Base-by-base conservation (phyloP, 2,329 filamentous ascomycete species). In the Colletotrichum salicis region DNA sequence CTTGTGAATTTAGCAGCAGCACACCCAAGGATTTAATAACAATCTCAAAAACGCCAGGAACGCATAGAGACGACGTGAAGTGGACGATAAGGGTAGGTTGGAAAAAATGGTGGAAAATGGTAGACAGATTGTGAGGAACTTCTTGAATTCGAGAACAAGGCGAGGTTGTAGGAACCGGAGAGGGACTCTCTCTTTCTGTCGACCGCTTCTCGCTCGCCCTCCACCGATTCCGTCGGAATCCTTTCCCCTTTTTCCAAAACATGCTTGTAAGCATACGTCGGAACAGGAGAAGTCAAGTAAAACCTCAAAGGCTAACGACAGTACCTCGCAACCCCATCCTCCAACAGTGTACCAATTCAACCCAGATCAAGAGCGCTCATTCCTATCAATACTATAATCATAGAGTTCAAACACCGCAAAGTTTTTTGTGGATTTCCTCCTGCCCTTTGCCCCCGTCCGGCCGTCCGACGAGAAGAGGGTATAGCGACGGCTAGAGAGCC, bases 101-200 rank as follows among this genome's bases (percentile, higher is more conserved):
- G 41, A 48, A 48, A 48, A 48, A 19, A 35, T n/a, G 29, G n/a
- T 22, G 22, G 29, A 51, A 35, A 5, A 24, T 48, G 12, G 24
- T 24, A 24, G 45, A 62, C 41, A 37, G 48, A 33, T 19, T 59
- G 65, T 35, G 67, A 64, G 59, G 65, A 72, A 72, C 60, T 69
- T 70, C 60, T 72, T 72, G 70, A 72, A 64, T 72, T 72, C 70
- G 70, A 64, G 65, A 58, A 64, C 63, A 64, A 60, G 41, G 57
- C 51, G 69, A 67, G 64, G 63, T 59, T 70, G 69, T 58, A 59
- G 31, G 48, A 69, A 64, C 59, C 59, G 60, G 24, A n/a, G 62
- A 48, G 24, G 35, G 54, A n/a, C 41, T 31, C 7, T 24, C 52
- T 33, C 58, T 24, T 45, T 29, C 35, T 56, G 65, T 69, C 55